Conservation (phyloP, 2,329 filamentous ascomycete genomes). For the Colletotrichum orchidophilum region DNA sequence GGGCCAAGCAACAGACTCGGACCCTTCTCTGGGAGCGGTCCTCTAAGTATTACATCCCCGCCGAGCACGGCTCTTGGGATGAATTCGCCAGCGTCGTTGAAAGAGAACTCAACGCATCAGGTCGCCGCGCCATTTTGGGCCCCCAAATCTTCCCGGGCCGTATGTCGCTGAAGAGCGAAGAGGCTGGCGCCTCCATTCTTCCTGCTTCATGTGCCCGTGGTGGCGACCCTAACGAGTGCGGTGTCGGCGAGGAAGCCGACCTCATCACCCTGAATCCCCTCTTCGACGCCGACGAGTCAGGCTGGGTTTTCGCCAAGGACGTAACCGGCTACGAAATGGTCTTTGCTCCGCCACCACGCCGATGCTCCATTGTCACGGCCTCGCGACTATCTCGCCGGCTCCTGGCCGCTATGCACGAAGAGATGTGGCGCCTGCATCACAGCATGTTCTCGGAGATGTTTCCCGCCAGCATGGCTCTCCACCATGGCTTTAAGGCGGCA, state of each 20-base stretch:
- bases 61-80: constrained; percentile 75
- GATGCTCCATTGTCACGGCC: constrained; percentile 77
- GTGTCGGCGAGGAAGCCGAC: constrained; percentile 77
- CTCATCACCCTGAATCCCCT: constrained; percentile 82
- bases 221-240: constrained; percentile 63
- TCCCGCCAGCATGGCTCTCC: constrained; percentile 74
- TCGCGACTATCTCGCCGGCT: constrained; percentile 73
- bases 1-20: constrained; percentile 74
- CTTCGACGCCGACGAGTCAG: constrained; percentile 75
- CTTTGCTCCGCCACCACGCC: constrained; percentile 68
- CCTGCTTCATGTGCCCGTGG: constrained; percentile 65
- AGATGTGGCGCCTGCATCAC: constrained; percentile 72
- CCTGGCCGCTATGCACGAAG: constrained; percentile 77
- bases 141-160: constrained; percentile 64
- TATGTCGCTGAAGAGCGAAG: constrained; percentile 58
- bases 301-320: constrained; percentile 77
- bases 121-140: constrained; percentile 72
- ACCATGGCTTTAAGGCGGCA: constrained; percentile 81
- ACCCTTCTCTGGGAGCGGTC: constrained; percentile 82
- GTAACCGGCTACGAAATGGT: constrained; percentile 72
- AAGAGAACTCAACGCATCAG: constrained; percentile 64
- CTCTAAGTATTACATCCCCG: constrained; percentile 79
- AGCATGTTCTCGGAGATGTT: constrained; percentile 86
- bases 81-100: constrained; percentile 75
- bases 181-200: constrained; percentile 61